A percentile compares a stretch with the other conserved stretches of the same genome.
Conservation (phyloP, 768 basidiomycete species). For the Trametes villosa region DNA sequence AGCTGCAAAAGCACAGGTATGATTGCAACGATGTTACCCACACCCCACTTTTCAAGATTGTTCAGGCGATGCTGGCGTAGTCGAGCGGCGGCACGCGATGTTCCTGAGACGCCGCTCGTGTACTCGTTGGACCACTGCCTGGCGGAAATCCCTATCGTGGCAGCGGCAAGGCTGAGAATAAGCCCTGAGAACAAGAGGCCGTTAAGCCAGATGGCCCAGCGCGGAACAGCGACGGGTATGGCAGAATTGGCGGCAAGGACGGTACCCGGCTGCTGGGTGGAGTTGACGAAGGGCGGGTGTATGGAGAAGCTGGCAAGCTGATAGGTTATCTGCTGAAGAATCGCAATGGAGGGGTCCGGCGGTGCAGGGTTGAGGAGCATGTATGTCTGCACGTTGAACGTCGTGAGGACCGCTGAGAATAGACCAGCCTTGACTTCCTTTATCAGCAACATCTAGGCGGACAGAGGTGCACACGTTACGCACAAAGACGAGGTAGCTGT, state of each 20-base stretch:
- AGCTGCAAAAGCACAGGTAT: slow-evolving; percentile 27
- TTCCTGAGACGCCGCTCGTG: neutral
- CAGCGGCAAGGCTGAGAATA: slow-evolving; percentile 26
- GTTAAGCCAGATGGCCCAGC: slow-evolving; percentile 22
- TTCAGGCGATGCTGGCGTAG: slow-evolving; percentile 22
- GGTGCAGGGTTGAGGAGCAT: neutral
- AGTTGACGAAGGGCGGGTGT: neutral
- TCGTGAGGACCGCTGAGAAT: neutral
- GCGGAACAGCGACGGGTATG: neutral
- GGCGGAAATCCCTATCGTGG: slow-evolving; percentile 32
- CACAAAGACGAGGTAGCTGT: neutral
- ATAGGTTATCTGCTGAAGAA: neutral
- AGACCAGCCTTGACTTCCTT: neutral
- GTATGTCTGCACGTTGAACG: neutral
- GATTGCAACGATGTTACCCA: slow-evolving; percentile 14
- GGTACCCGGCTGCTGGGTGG: neutral
- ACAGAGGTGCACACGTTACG: neutral
- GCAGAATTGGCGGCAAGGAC: too few relatives aligned
- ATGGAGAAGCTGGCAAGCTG: neutral
- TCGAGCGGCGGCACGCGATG: neutral
- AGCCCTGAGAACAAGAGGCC: slow-evolving; percentile 32
- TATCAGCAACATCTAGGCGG: too few relatives aligned
- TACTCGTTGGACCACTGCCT: slow-evolving; percentile 34
- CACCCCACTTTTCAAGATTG: slow-evolving; percentile 19
- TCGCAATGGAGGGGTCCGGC: neutral